Evolutionary conservation across 495 filamentous ascomycete genomes (phyloP), one percentile per base, ranked within the genome.

Genomic region (Aspergillus nanangensis): DNA sequence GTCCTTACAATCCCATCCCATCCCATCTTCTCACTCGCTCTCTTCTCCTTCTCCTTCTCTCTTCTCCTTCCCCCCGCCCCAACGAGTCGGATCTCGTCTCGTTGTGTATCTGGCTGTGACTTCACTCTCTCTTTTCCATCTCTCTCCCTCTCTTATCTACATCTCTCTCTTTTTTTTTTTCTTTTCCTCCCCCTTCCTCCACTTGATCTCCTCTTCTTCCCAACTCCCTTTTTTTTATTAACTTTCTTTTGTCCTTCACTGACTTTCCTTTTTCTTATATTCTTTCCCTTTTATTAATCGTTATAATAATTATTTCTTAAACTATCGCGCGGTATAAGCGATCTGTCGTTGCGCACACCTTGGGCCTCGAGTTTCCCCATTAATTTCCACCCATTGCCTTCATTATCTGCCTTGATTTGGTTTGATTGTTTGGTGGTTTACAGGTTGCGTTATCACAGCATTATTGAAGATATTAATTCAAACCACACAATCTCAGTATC

Each of bases 41-140:
- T 38, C 25, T 23, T 17, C 15, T 40, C 34, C 32, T 34, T 39
- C 32, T 45, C 38, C 38, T 38, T 14, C 27, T 15, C n/a, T 38
- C 25, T 38, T 37, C 48, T 53, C 49, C 52, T 41, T 8, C 38
- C 42, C 38, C 48, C 53, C 50, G 46, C 40, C 51, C 53, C 53
- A 57, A 56, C 50, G 51, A 62, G 58, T 58, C 55, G 50, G n/a
- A 20, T 31, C 34, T 40, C 44, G 44, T 47, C 44, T 47, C 44
- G 44, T 47, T 47, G 44, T 40, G 34, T 44, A 50, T 40, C 45
- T 34, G 33, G 13, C 44, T 24, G 14, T n/a, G 18, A 15, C 34
- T 14, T 25, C 38, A 34, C 35, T 34, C 34, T 40, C 44, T 50
- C 50, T 14, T 34, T 32, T 41, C 41, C 31, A 35, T 49, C 18